A percentile compares a stretch with the other conserved stretches of the same genome.
These are phyloP conservation scores for Marchantia paleacea DNA, from an alignment of 225 moss, liverwort and hornwort species.

Conservation along the genomic window DNA sequence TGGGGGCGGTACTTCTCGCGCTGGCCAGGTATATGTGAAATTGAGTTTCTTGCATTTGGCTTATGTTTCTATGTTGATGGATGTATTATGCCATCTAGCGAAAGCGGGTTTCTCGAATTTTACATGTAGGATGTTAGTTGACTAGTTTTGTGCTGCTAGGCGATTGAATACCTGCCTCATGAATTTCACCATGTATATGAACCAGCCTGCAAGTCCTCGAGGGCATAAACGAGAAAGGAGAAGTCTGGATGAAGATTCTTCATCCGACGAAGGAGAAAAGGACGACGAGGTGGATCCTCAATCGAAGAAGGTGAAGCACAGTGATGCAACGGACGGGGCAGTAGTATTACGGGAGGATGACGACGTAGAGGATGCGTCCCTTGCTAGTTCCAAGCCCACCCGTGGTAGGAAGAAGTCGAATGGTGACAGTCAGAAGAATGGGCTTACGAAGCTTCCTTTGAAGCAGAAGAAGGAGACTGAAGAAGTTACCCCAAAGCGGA, in stretches of 20 bases:
- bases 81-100: background rate
- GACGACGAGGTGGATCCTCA: constrained; percentile 64
- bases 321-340: constrained; percentile 24
- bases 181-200: background rate
- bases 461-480: constrained; percentile 53
- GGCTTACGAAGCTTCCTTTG: constrained; percentile 54
- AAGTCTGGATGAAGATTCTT: constrained; percentile 68
- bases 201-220: constrained; percentile 86
- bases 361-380: constrained; percentile 40
- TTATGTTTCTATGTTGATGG: background rate
- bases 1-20: constrained; percentile 45
- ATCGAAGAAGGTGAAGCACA: constrained; percentile 61
- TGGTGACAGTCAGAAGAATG: constrained; percentile 65
- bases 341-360: constrained; percentile 38
- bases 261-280: constrained; percentile 70
- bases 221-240: constrained; percentile 82
- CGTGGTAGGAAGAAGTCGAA: constrained; percentile 64
- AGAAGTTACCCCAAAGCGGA: constrained; percentile 58
- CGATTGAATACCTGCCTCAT: no score
- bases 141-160: no score
- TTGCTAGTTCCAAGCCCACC: constrained; percentile 44
- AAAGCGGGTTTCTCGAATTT: no score
- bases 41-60: background rate
- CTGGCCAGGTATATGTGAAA: constrained; percentile 56
- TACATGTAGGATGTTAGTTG: no score